Conservation (phyloP, 163 green algal genomes). For the Scenedesmus sp. region DNA sequence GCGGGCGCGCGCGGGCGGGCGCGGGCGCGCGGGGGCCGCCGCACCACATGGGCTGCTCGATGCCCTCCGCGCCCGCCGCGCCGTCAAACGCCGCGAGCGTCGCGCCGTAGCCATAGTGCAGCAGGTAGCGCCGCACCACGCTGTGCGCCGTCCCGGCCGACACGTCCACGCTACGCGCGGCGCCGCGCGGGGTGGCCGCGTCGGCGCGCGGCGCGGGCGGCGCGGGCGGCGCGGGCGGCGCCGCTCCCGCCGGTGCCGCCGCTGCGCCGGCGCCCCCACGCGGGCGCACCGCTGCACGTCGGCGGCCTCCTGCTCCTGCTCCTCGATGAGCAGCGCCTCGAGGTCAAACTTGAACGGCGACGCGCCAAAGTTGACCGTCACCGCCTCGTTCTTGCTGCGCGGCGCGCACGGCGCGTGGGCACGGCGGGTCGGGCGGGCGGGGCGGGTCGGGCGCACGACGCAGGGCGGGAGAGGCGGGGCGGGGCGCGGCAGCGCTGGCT, state of each 20-base stretch:
- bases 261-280: background rate
- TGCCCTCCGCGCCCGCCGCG: constrained; percentile 47
- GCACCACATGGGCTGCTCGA: constrained; percentile 35
- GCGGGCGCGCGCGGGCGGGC: no score
- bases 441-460: no score
- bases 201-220: no score
- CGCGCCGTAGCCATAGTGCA: constrained; percentile 76
- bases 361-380: constrained; percentile 87
- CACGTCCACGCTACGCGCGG: constrained; percentile 42
- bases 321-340: constrained; percentile 52
- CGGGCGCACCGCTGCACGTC: constrained; percentile 22
- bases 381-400: constrained; percentile 67
- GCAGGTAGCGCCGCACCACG: constrained; percentile 78
- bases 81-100: constrained; percentile 76
- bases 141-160: constrained; percentile 55
- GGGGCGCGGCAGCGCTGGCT: no score
- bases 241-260: no score
- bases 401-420: no score
- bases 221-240: no score
- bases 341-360: constrained; percentile 85
- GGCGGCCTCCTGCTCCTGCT: constrained; percentile 33
- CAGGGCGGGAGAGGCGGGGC: no score
- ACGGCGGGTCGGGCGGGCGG: no score
- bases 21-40: no score
- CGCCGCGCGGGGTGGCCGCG: no score